Percentiles rank a stretch among this genome's conserved stretches.
These are phyloP conservation scores for Xylariaceae sp. DNA, from an alignment of 2,329 filamentous ascomycete genomes.

Conservation along the genomic window DNA sequence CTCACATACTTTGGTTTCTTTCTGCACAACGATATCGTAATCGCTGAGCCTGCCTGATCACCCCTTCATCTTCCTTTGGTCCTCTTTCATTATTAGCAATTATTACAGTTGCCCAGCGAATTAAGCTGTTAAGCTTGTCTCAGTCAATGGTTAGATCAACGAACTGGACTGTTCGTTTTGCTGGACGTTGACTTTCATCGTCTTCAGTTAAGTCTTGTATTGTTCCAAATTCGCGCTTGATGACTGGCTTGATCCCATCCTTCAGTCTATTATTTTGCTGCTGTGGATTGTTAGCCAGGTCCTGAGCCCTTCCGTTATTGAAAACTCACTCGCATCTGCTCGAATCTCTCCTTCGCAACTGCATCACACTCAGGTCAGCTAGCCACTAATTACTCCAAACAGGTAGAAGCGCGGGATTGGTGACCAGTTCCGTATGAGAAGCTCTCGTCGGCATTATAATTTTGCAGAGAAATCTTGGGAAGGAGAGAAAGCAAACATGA, in stretches of 20 bases:
- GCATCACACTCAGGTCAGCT: neutral
- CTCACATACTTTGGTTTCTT: too few relatives aligned
- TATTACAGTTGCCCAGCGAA: neutral
- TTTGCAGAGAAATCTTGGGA: neutral
- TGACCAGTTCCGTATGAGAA: neutral
- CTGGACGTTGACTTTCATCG: neutral
- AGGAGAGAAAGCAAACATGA: neutral
- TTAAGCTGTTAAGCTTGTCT: neutral
- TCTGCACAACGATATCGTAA: too few relatives aligned
- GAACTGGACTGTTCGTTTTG: slow-evolving; percentile 24
- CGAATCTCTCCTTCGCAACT: slow-evolving; percentile 40
- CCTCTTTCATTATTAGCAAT: neutral
- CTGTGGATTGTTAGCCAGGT: neutral
- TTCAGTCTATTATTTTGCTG: slow-evolving; percentile 25
- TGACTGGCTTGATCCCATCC: slow-evolving; percentile 19
- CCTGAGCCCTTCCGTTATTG: too few relatives aligned
- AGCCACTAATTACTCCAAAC: neutral
- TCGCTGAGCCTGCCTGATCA: too few relatives aligned
- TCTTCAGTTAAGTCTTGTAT: slow-evolving; percentile 35
- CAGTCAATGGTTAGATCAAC: slow-evolving; percentile 36
- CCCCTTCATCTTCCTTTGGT: neutral
- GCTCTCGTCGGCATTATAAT: neutral
- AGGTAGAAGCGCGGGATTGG: neutral
- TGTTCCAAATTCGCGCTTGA: slow-evolving; percentile 37
- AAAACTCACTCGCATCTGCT: slow-evolving; percentile 37